Evolutionary conservation across 257 asterid species (phyloP).

Genomic region (Przewalskia tangutica): DNA sequence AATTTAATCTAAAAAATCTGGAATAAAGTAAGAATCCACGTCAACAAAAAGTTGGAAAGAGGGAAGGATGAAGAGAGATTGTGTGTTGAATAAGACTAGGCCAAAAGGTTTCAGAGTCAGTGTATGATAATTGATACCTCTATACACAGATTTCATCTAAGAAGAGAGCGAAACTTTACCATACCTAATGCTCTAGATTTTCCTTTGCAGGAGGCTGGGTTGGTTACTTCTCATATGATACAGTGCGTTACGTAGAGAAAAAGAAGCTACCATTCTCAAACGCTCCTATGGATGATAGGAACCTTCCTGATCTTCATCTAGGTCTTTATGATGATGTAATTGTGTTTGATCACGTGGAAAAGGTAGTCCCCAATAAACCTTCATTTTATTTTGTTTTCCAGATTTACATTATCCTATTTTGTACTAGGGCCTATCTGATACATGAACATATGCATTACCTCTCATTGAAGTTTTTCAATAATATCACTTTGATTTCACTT

Average conservation of each 20-base stretch:
- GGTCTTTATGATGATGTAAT: constrained; percentile 92
- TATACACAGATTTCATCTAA: neutral
- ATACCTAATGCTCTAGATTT: constrained; percentile 12
- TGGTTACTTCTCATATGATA: constrained; percentile 92
- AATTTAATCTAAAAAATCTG: neutral
- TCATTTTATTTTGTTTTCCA: neutral
- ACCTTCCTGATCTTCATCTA: constrained; percentile 89
- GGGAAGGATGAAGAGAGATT: neutral
- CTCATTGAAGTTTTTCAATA: neutral
- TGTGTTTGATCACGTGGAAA: constrained; percentile 96
- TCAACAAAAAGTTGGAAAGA: neutral
- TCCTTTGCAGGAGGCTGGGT: constrained; percentile 95
- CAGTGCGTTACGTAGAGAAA: constrained; percentile 89
- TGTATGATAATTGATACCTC: neutral
- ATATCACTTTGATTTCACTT: neutral
- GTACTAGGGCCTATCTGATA: neutral
- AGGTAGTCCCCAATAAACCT: constrained; percentile 34
- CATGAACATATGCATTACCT: neutral
- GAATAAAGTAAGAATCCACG: neutral
- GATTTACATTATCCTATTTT: neutral
- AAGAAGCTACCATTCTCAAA: constrained; percentile 76
- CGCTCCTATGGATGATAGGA: constrained; percentile 85
- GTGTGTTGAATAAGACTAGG: neutral
- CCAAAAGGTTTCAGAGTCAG: neutral
- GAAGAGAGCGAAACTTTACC: neutral